phyloP scores from a whole-genome alignment of 2,329 filamentous ascomycete genomes.

The Teratosphaeria pseudoeucalypti region DNA sequence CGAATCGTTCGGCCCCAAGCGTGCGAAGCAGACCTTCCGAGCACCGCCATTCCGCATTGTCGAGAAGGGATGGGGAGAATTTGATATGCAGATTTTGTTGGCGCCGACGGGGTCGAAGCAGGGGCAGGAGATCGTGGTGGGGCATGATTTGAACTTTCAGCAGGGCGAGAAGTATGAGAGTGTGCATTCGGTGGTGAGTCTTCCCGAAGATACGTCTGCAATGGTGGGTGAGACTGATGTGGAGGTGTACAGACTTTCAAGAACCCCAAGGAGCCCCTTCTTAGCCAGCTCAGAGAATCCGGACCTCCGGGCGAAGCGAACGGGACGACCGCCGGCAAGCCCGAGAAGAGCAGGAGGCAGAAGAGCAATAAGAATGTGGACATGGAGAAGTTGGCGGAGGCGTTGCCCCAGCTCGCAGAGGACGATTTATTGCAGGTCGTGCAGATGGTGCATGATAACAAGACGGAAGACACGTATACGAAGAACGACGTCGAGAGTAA shows the following conservation, averaged over 20 bases:
- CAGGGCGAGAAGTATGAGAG: conserved; percentile 65
- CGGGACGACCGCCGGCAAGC: conserved; percentile 49
- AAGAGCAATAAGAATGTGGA: conserved; percentile 47
- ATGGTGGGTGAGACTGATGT: too few relatives aligned
- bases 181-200: conserved; percentile 59
- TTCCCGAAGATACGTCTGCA: too few relatives aligned
- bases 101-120: conserved; percentile 64
- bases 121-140: conserved; percentile 65
- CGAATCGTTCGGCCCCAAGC: conserved; percentile 73
- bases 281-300: conserved; percentile 69
- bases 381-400: conserved; percentile 94
- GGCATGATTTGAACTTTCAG: conserved; percentile 88
- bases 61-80: conserved; percentile 98
- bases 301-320: conserved; percentile 57
- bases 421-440: conserved; percentile 92
- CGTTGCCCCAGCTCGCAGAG: conserved; percentile 76
- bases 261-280: conserved; percentile 80
- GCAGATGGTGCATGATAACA: conserved; percentile 97
- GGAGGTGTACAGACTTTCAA: conserved; percentile 55
- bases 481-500: conserved; percentile 91
- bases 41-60: conserved; percentile 78
- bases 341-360: conserved; percentile 63
- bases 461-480: conserved; percentile 85
- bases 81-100: conserved; percentile 83
- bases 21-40: conserved; percentile 66